Base-by-base conservation (phyloP, 345 rosid genomes). In the Hevea brasiliensis region DNA sequence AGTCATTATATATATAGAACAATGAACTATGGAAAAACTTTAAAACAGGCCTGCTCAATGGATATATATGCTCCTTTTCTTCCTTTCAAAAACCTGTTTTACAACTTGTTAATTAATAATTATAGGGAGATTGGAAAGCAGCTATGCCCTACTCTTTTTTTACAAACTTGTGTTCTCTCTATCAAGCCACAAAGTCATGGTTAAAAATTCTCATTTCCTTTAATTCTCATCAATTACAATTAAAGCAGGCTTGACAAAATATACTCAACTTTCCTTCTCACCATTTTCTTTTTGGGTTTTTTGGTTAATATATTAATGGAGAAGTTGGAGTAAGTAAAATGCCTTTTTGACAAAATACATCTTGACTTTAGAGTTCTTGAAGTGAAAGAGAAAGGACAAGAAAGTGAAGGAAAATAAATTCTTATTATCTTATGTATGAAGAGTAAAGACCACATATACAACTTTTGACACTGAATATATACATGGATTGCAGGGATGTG, bases 61-160 rank as follows among this genome's bases (percentile, higher is more conserved):
- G 37, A 32, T 32, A 2, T 32, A 4, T 1, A 1, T 32, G 4
- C 37, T 4, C 4, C 4, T 32, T 32, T 32, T 32, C 4, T 32
- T 32, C 4, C 4, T 68, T 70, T 61, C 40, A 73, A 73, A 79
- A 70, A 56, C 61, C 61, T 61, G 32, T 24, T 51, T 53, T 18
- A 44, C 61, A 51, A 67, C 64, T 60, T 17, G 37, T 32, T 2
- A 32, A 32, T 32, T 32, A 32, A 32, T 32, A 32, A 32, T 32
- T 32, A 32, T 32, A 32, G 37, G 37, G 37, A 32, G 37, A 32
- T 32, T 32, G 37, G 37, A 32, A 32, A 1, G 37, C 37, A 32
- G 37, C 37, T 32, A 32, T 32, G 37, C 37, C 37, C 4, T 32
- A 32, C 37, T 32, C 37, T 32, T 32, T 32, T 4, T 32, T 4